Conservation (phyloP, 2,329 filamentous ascomycete species). For the Plectosphaerella cucumerina region DNA sequence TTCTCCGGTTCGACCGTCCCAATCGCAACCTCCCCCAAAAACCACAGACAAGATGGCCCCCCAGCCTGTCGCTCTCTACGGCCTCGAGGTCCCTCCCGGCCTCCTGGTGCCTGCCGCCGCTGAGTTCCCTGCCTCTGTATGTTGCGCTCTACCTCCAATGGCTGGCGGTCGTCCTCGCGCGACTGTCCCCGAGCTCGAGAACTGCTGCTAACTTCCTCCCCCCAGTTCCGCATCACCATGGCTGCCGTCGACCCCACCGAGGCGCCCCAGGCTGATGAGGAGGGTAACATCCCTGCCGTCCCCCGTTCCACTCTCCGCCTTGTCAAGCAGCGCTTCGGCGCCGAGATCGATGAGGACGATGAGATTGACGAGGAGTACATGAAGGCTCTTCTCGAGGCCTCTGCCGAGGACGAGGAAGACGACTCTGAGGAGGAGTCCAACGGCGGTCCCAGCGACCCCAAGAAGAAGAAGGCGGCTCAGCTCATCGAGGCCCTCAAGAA, state of each 20-base stretch:
- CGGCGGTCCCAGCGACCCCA: conserved; percentile 85
- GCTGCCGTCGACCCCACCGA: conserved; percentile 92
- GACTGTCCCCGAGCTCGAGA: conserved; percentile 1
- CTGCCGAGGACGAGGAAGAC: conserved; percentile 48
- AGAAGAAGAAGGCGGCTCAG: conserved; percentile 63
- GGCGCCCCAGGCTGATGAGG: conserved; percentile 60
- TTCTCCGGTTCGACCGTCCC: neutral
- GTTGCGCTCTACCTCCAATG: conserved; percentile 26
- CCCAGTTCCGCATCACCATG: conserved; percentile 95
- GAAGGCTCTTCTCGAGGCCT: conserved; percentile 46
- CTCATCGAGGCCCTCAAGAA: conserved; percentile 65
- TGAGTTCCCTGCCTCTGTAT: conserved; percentile 80
- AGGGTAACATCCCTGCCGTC: conserved; percentile 55
- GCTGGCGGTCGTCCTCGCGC: neutral
- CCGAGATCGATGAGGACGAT: conserved; percentile 52
- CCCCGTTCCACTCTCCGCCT: conserved; percentile 87
- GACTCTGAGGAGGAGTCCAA: conserved; percentile 61
- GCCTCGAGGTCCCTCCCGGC: conserved; percentile 83
- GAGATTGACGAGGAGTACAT: conserved; percentile 66
- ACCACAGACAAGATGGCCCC: conserved; percentile 44
- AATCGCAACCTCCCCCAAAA: conserved; percentile 3
- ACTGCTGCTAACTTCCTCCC: conserved; percentile 20
- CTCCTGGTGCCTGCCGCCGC: conserved; percentile 74
- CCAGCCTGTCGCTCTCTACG: conserved; percentile 76
- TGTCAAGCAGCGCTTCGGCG: conserved; percentile 67